Base-by-base conservation (phyloP, 1,284 basidiomycete genomes). In the Leccinum pachyderme region DNA sequence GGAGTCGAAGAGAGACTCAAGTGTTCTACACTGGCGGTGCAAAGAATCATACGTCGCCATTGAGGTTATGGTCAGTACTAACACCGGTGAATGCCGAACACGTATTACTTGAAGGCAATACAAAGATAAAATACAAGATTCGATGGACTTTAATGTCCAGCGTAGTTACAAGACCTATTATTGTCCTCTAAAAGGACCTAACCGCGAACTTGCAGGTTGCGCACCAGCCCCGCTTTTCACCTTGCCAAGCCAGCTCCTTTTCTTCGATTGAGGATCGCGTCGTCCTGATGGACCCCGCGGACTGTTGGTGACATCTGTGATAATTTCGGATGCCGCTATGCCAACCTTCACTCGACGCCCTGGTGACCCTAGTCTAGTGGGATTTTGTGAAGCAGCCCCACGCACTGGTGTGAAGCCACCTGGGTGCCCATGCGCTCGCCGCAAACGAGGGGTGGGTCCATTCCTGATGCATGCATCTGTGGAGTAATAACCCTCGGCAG, bases 1-100 rank as follows among this genome's bases (percentile, higher is more conserved):
- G 33, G 90, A 79, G 70, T 97, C 93, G 62, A 98, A 89, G 27
- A 94, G 82, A 43, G 91, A 89, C 72, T 97, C 94, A 31, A 97
- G 84, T 7, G 93, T 94, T 63, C 94, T 81, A 70, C 91, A 93
- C 74, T 95, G 92, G 59, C 92, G 79, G 65, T 95, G 88, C 39
- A 92, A 75, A 54, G 84, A 81, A 63, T 92, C 90, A 72, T 91
- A 91, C 59, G 77, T 83, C 50, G 86, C 78, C 88, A 90, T 90
- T 5, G n/a, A 12, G 22, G 13, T 45, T 28, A 15, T 12, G 27
- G 44, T 45, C 12, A 28, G 25, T 32, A 45, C 18, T n/a, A 4
- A 31, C 44, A 27, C 55, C 64, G 64, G 66, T 44, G 5, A 58
- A 57, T 49, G 64, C 63, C 66, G 66, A 43, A 43, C 39, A 63